Percentiles rank a stretch among this genome's conserved stretches.
phyloP scores from a whole-genome alignment of 2,329 filamentous ascomycete genomes.

The Cercospora sp. region DNA sequence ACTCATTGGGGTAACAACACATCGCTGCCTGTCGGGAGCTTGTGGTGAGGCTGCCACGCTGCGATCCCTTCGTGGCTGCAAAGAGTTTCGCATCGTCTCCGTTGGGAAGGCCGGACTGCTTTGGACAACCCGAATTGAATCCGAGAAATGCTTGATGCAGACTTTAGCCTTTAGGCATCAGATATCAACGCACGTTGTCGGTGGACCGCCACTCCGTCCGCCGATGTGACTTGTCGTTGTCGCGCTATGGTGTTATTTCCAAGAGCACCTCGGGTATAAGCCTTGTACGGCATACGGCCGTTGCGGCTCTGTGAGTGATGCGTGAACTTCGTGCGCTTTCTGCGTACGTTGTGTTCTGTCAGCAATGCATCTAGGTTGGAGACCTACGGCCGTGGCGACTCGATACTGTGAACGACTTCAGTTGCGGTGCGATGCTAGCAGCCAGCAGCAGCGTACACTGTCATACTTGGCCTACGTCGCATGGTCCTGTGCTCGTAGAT shows the following conservation, averaged over 20 bases:
- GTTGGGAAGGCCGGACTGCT: neutral
- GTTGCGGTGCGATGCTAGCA: neutral
- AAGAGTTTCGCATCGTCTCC: conserved; percentile 9
- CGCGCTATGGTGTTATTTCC: neutral
- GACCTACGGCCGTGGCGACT: neutral
- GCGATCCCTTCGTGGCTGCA: neutral
- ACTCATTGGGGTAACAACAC: neutral
- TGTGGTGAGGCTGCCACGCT: conserved; percentile 3
- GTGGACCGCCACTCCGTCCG: neutral
- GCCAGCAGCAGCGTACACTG: neutral
- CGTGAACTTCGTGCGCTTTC: neutral
- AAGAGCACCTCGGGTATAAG: neutral
- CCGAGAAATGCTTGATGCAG: neutral
- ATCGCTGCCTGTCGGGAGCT: neutral
- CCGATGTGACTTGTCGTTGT: neutral
- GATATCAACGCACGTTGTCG: neutral
- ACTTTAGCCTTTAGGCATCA: conserved; percentile 2
- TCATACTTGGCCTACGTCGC: neutral
- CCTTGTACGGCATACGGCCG: neutral
- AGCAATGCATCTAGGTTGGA: neutral
- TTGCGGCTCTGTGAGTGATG: neutral
- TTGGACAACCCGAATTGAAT: neutral
- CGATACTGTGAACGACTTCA: neutral
- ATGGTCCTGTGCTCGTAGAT: neutral
- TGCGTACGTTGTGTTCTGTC: neutral